Evolutionary conservation across 2,329 filamentous ascomycete genomes (phyloP).

Genomic region (Albophoma yamanashiensis): DNA sequence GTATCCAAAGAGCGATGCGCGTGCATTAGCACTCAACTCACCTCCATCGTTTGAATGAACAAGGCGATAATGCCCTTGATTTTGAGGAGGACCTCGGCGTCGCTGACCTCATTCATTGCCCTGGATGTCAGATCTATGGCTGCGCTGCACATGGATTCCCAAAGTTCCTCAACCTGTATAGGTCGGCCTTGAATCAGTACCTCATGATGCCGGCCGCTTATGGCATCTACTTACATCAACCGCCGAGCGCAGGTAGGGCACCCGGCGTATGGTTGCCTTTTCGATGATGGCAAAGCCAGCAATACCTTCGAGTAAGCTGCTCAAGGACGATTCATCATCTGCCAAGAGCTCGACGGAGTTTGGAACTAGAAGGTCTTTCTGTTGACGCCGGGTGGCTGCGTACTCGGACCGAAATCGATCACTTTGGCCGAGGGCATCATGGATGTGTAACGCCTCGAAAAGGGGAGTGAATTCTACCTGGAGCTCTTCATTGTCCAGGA

Average conservation of each 20-base stretch:
- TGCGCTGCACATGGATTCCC: constrained; percentile 94
- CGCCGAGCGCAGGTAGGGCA: constrained; percentile 68
- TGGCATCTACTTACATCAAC: constrained; percentile 58
- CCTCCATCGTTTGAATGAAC: constrained; percentile 98
- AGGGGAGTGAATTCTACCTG: constrained; percentile 91
- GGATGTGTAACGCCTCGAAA: constrained; percentile 92
- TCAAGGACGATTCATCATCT: constrained; percentile 78
- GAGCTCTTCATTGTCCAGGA: constrained; percentile 89
- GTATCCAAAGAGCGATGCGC: neutral
- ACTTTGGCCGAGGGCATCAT: constrained; percentile 84
- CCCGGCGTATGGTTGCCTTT: constrained; percentile 80
- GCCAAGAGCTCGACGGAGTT: constrained; percentile 64
- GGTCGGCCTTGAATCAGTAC: constrained; percentile 1
- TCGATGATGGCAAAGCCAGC: constrained; percentile 96
- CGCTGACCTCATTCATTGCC: constrained; percentile 67
- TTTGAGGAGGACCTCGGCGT: constrained; percentile 83
- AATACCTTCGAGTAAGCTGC: constrained; percentile 84
- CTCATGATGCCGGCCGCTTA: too few relatives aligned
- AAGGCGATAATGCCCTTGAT: constrained; percentile 88
- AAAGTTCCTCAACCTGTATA: constrained; percentile 83
- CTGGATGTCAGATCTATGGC: constrained; percentile 74
- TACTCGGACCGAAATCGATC: constrained; percentile 90
- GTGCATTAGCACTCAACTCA: constrained; percentile 41
- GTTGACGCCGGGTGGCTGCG: constrained; percentile 76
- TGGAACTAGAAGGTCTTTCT: constrained; percentile 85